Evolutionary conservation across 2,329 filamentous ascomycete genomes (phyloP), one percentile per base, ranked within the genome.

Genomic region (Xylariaceae sp.): DNA sequence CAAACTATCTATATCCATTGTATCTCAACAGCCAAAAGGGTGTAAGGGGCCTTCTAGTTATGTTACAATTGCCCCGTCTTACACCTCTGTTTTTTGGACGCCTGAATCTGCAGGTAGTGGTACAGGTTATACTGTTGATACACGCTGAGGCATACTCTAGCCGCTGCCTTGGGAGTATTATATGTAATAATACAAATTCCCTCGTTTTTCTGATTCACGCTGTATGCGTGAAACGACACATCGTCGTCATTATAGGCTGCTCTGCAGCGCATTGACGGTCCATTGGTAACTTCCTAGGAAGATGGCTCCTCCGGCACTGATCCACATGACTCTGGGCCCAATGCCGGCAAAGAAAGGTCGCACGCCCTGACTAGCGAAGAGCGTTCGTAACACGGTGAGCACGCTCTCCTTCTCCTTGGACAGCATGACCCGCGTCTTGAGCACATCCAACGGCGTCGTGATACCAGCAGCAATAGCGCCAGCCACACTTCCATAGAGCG

Each of bases 341-440:
- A 87, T 81, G 1, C 88, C 89, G 1, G 86, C 83, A 68, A 92
- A 91, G 73, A 92, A 91, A 0, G 87, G 86, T 62, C 80, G 75
- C 4, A 84, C 72, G 1, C 89, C 89, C 62, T 85, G 82, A 57
- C 87, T 81, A 53, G 75, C 76, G 70, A 86, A 77, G 59, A 97
- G 89, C 17, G 80, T 76, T 55, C 77, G 78, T 63, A 93, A 77
- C 62, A 96, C 79, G 9, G 89, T 60, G 39, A 76, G 72, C 64
- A 85, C 81, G 10, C 79, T 82, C 72, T 83, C 83, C 67, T 79
- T 84, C 78, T 87, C 84, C 69, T 85, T 82, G 11, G 89, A 88
- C 66, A 99, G 78, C 94, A 99, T 99, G 75, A 97, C 88, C 64
- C 94, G 81, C 65, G 94, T 99, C 84, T 99, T 99, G 66, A 99